These are phyloP conservation scores for Arabidopsis arenosa DNA, from an alignment of 345 rosid genomes.

Conservation along the genomic window DNA sequence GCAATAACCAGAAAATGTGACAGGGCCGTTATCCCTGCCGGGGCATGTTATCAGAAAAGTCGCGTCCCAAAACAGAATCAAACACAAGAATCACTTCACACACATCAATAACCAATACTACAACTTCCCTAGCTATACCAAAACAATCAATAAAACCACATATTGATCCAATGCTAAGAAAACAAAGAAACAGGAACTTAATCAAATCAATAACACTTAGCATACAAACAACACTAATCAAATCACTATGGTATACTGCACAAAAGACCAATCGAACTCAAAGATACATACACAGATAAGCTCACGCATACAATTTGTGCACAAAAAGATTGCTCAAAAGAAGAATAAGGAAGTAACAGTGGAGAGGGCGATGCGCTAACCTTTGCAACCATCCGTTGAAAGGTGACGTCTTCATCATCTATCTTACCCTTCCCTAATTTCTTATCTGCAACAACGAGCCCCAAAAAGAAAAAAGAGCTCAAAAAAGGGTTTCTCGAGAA, in stretches of 20 bases:
- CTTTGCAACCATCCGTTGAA: constrained; percentile 99
- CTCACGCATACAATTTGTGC: constrained; percentile 6
- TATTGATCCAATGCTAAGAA: background rate
- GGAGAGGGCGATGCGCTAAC: constrained; percentile 85
- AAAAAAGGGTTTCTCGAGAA: constrained; percentile 11
- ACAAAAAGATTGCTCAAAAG: background rate
- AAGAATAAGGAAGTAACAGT: constrained; percentile 2
- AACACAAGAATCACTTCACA: constrained; percentile 20
- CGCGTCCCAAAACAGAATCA: constrained; percentile 15
- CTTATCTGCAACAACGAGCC: constrained; percentile 58
- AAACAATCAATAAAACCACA: background rate
- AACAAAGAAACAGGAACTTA: background rate
- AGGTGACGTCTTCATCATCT: constrained; percentile 94
- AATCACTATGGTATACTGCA: background rate
- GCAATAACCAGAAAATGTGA: constrained; percentile 62
- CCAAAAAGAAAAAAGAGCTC: background rate
- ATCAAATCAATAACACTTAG: background rate
- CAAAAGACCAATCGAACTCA: background rate
- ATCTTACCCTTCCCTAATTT: constrained; percentile 87
- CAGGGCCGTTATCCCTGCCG: constrained; percentile 94
- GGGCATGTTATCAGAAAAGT: constrained; percentile 97
- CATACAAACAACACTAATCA: constrained; percentile 17
- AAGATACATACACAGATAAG: background rate
- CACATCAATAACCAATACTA: constrained; percentile 20
- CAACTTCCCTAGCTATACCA: constrained; percentile 4